Percentiles rank a stretch among this genome's conserved stretches.
Conservation (phyloP, 305 asterid species). For the Fraxinus latifolia region DNA sequence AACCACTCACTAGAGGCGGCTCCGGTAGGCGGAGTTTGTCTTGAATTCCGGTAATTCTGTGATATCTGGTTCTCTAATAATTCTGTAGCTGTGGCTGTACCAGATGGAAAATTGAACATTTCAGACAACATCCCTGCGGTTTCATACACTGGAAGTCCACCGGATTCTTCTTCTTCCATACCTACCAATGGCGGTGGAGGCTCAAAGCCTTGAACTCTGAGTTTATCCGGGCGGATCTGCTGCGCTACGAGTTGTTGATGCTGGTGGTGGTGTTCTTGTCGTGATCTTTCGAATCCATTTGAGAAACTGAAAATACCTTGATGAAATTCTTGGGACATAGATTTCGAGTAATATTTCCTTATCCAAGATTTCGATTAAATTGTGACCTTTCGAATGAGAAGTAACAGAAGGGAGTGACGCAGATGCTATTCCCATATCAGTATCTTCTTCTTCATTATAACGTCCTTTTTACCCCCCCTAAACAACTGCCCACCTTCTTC, state of each 20-base stretch:
- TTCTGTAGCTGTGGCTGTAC: slow-evolving; percentile 42
- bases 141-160: slow-evolving; percentile 63
- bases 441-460: slow-evolving; percentile 40
- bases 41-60: slow-evolving; percentile 46
- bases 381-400: slow-evolving; percentile 31
- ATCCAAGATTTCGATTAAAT: slow-evolving; percentile 22
- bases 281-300: slow-evolving; percentile 89
- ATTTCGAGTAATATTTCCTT: slow-evolving; percentile 29
- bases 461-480: slow-evolving; percentile 18
- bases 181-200: slow-evolving; percentile 51
- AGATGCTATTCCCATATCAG: slow-evolving; percentile 57
- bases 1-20: slow-evolving; percentile 48
- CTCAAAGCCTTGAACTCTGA: slow-evolving; percentile 67
- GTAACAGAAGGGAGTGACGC: slow-evolving; percentile 36
- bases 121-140: slow-evolving; percentile 79
- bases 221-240: slow-evolving; percentile 87
- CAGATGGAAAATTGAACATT: slow-evolving; percentile 73
- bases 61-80: slow-evolving; percentile 56
- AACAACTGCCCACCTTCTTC: slow-evolving; percentile 22
- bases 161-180: slow-evolving; percentile 46
- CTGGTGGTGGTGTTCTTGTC: slow-evolving; percentile 50
- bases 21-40: slow-evolving; percentile 30
- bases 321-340: slow-evolving; percentile 91
- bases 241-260: slow-evolving; percentile 67
- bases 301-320: slow-evolving; percentile 73